Base-by-base conservation (phyloP, 129 eudicot species). In the Ambrosia trifida region DNA sequence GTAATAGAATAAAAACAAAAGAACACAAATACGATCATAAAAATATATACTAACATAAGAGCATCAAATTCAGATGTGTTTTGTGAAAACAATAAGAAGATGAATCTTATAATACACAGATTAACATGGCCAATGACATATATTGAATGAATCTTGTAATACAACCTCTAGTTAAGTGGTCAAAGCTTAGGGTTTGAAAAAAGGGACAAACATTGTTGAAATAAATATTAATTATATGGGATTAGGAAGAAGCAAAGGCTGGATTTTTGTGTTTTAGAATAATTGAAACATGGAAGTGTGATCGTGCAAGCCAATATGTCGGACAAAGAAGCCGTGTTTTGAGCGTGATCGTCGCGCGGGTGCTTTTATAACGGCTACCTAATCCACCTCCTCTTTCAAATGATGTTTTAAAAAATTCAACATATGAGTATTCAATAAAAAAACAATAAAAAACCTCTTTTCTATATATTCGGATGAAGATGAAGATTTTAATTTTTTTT, bases 301-400 rank as follows among this genome's bases (percentile, higher is more conserved):
- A 58, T 56, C 76, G 76, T 72, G 76, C 45, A 46, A 72, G 45
- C 58, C 76, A 72, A 43, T 72, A 57, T 72, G 18, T 58, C 58
- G 20, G 76, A 72, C 68, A 16, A 71, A 16, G 19, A 46, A 43
- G 68, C 68, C 67, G 68, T 32, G 57, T 72, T 72, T 71, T 71
- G 16, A 19, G 76, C 46, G 45, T 43, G 66, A 57, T n/a, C 49
- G 24, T 58, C 68, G 76, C 58, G 13, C 44, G 7, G 45, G 8
- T 46, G 60, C 31, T 49, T 3, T 14, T 32, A 2, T 41, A 71
- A 72, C 68, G 58, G 76, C 76, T 72, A 58, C 67, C 46, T 4
- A 62, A 62, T 36, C 47, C 47, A 62, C 68, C 18, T 4, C n/a
- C n/a, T 54, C 24, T 54, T 19, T 19, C 2, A 3, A 24, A 19